A percentile compares a stretch with the other conserved stretches of the same genome.
Evolutionary conservation across 2,329 filamentous ascomycete genomes (phyloP).

Genomic region (Diaporthe sp.): DNA sequence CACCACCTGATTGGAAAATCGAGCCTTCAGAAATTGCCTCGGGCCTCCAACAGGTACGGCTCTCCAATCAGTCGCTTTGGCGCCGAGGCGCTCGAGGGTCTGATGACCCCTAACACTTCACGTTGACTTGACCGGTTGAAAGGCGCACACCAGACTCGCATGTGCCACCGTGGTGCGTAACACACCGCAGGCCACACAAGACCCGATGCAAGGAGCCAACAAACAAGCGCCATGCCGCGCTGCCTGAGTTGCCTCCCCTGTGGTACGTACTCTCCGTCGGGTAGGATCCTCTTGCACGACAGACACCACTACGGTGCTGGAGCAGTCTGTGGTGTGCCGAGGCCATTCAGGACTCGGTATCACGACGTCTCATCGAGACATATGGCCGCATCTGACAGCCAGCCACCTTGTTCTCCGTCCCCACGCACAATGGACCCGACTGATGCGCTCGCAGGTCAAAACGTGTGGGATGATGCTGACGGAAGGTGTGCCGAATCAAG

Average conservation of each 20-base stretch:
- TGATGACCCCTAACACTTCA: slow-evolving; percentile 36
- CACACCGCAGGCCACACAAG: slow-evolving; percentile 21
- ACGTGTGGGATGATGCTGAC: slow-evolving; percentile 26
- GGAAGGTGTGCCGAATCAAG: slow-evolving; percentile 16
- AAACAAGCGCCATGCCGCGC: slow-evolving; percentile 24
- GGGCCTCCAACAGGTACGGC: slow-evolving; percentile 13
- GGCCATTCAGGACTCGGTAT: slow-evolving; percentile 6
- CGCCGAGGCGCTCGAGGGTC: slow-evolving; percentile 24
- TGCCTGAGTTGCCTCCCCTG: neutral
- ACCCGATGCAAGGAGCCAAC: slow-evolving; percentile 31
- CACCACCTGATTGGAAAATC: slow-evolving; percentile 30
- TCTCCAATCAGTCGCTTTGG: slow-evolving; percentile 35
- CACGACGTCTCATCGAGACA: slow-evolving; percentile 25
- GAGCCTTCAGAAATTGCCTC: slow-evolving; percentile 21
- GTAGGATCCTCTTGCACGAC: slow-evolving; percentile 25
- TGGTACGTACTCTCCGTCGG: slow-evolving; percentile 2
- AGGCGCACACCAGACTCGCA: slow-evolving; percentile 30
- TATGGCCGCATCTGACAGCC: slow-evolving; percentile 29
- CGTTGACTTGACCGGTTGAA: slow-evolving; percentile 31
- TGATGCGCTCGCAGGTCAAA: slow-evolving; percentile 1
- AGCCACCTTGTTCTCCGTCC: slow-evolving; percentile 6
- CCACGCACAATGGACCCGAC: neutral
- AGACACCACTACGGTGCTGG: neutral
- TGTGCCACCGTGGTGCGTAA: slow-evolving; percentile 31
- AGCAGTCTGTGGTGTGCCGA: slow-evolving; percentile 17